Evolutionary conservation across 1,139 yeast genomes (phyloP).

Genomic region (Debaryomyces udenii): DNA sequence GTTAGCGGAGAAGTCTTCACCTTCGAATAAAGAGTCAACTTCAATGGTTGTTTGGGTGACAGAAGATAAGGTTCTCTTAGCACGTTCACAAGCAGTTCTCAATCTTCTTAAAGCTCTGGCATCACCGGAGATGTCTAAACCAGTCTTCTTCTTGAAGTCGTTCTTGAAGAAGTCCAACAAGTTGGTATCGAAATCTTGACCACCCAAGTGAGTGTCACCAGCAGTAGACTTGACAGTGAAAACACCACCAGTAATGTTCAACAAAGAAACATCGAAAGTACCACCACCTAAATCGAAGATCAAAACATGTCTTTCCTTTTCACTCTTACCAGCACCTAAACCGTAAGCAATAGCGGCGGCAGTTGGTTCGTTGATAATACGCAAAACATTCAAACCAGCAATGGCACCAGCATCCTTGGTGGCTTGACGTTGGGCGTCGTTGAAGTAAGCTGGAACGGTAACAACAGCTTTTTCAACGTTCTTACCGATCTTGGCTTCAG

Average conservation of each 20-base stretch:
- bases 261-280: constrained; percentile 96
- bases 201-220: constrained; percentile 99
- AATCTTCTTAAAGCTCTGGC: constrained; percentile 98
- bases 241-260: constrained; percentile 98
- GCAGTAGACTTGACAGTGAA: constrained; percentile 99
- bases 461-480: constrained; percentile 93
- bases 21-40: constrained; percentile 95
- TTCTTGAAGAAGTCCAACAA: constrained; percentile 90
- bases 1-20: constrained; percentile 95
- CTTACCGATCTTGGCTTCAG: constrained; percentile 93
- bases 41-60: constrained; percentile 96
- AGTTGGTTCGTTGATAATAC: constrained; percentile 97
- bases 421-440: constrained; percentile 97
- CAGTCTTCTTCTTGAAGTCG: constrained; percentile 97
- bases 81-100: constrained; percentile 99
- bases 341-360: constrained; percentile 99
- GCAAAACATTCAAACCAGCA: constrained; percentile 93
- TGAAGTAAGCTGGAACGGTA: constrained; percentile 97
- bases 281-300: constrained; percentile 98
- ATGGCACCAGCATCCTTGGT: constrained; percentile 99
- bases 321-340: constrained; percentile 91
- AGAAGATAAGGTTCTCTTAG: constrained; percentile 97
- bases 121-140: constrained; percentile 86
- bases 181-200: constrained; percentile 99
- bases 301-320: constrained; percentile 85